A percentile compares a stretch with the other conserved stretches of the same genome.
phyloP scores from a whole-genome alignment of 257 asterid genomes.

The Striga asiatica region DNA sequence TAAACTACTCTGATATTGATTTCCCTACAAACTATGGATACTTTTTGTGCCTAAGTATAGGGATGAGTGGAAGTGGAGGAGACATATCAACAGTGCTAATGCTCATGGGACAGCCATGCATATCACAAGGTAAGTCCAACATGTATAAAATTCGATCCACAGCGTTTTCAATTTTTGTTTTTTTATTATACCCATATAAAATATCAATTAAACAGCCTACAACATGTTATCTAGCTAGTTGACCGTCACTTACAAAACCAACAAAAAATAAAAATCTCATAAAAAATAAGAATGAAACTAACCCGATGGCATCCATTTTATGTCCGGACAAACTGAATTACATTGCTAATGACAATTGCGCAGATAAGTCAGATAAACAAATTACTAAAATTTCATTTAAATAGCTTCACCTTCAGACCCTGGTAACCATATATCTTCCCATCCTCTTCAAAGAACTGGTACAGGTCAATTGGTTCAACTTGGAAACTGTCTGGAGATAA shows the following conservation, averaged over 20 bases:
- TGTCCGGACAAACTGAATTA: neutral
- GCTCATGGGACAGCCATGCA: neutral
- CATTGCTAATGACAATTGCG: neutral
- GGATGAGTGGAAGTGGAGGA: neutral
- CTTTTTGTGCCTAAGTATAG: neutral
- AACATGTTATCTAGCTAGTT: neutral
- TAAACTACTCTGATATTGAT: neutral
- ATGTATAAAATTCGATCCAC: too few relatives aligned
- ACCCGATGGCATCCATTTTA: neutral
- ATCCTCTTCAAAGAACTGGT: constrained; percentile 61
- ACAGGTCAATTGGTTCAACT: constrained; percentile 68
- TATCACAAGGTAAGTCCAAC: neutral
- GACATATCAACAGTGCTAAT: neutral
- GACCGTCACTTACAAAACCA: neutral
- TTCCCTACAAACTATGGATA: neutral
- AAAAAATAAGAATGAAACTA: neutral
- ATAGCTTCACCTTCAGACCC: constrained; percentile 56
- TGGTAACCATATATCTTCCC: constrained; percentile 77
- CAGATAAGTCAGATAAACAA: neutral
- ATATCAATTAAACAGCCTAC: neutral
- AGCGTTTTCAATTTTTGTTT: too few relatives aligned
- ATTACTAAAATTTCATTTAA: neutral
- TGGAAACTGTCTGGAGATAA: constrained; percentile 46
- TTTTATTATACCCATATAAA: neutral
- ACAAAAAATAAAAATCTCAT: neutral